These are phyloP conservation scores for Thalassiosira mediterranea DNA, from an alignment of 352 stramenopile genomes.

Conservation along the genomic window DNA sequence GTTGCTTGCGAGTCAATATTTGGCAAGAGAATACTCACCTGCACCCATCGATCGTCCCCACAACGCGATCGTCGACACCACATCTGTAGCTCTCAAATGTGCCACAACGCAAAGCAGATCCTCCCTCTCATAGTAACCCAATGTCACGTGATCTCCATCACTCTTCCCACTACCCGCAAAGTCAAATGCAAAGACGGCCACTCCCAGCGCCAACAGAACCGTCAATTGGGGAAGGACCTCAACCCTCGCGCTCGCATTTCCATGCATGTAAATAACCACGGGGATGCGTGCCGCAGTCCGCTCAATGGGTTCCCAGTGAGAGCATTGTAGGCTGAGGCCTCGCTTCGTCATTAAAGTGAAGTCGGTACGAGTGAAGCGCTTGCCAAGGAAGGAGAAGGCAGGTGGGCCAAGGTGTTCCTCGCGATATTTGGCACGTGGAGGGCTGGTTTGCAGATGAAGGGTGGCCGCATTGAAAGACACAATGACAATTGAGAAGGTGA, in stretches of 20 bases:
- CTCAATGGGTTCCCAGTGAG: constrained; percentile 89
- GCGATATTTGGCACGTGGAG: constrained; percentile 89
- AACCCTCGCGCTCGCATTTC: constrained; percentile 92
- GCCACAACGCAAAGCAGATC: constrained; percentile 88
- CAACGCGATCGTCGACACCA: constrained; percentile 90
- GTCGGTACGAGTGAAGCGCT: constrained; percentile 87
- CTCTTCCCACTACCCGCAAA: constrained; percentile 91
- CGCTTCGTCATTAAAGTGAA: constrained; percentile 81
- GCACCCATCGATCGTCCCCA: constrained; percentile 96
- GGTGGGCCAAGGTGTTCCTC: constrained; percentile 87
- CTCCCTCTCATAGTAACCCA: constrained; percentile 92
- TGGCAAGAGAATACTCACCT: constrained; percentile 52
- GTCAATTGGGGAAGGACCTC: constrained; percentile 86
- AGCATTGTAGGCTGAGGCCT: constrained; percentile 88
- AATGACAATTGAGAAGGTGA: too few species aligned
- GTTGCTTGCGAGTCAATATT: too few species aligned
- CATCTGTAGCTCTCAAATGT: constrained; percentile 87
- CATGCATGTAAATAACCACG: constrained; percentile 93
- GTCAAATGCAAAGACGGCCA: constrained; percentile 93
- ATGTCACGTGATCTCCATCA: constrained; percentile 91
- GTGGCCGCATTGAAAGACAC: too few species aligned
- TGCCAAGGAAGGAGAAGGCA: constrained; percentile 87
- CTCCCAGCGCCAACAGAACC: constrained; percentile 86
- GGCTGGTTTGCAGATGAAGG: too few species aligned
- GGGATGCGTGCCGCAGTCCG: constrained; percentile 56